Percentiles rank a stretch among this genome's conserved stretches.
Conservation (phyloP, 1,139 yeast species). For the Hanseniaspora sp. region DNA sequence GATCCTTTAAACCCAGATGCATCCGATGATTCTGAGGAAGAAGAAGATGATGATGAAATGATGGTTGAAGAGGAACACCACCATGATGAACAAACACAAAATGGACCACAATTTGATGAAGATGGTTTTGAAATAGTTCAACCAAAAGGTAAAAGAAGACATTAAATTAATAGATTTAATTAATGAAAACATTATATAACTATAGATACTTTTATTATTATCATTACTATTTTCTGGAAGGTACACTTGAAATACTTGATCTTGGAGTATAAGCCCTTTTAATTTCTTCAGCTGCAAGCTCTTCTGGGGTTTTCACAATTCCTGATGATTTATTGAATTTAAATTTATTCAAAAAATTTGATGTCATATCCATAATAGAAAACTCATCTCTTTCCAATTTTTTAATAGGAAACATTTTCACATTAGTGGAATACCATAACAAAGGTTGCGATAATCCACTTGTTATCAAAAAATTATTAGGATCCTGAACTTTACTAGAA, state of each 20-base stretch:
- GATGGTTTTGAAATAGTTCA: constrained; percentile 89
- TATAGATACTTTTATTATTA: no score
- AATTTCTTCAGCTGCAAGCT: constrained; percentile 12
- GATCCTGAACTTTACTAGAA: not conserved
- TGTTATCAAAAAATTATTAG: constrained; percentile 18
- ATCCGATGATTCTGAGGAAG: constrained; percentile 35
- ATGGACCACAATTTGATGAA: constrained; percentile 69
- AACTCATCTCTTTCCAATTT: constrained; percentile 28
- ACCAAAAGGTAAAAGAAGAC: constrained; percentile 43
- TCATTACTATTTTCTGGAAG: constrained; percentile 1
- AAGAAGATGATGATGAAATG: constrained; percentile 36
- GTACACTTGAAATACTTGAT: constrained; percentile 11
- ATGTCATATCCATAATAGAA: constrained; percentile 30
- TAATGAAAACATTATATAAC: no score
- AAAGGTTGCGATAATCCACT: constrained; percentile 27
- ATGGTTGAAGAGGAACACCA: constrained; percentile 32
- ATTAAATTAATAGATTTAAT: not conserved
- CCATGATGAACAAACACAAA: constrained; percentile 27
- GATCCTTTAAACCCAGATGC: constrained; percentile 54
- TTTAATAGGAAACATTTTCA: constrained; percentile 51
- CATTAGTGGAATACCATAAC: constrained; percentile 55
- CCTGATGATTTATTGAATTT: constrained; percentile 21
- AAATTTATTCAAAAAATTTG: constrained; percentile 27
- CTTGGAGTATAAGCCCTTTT: constrained; percentile 10
- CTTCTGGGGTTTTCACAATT: constrained; percentile 8